phyloP scores from a whole-genome alignment of 2,329 filamentous ascomycete species.

The Tolypocladium pustulatum region DNA sequence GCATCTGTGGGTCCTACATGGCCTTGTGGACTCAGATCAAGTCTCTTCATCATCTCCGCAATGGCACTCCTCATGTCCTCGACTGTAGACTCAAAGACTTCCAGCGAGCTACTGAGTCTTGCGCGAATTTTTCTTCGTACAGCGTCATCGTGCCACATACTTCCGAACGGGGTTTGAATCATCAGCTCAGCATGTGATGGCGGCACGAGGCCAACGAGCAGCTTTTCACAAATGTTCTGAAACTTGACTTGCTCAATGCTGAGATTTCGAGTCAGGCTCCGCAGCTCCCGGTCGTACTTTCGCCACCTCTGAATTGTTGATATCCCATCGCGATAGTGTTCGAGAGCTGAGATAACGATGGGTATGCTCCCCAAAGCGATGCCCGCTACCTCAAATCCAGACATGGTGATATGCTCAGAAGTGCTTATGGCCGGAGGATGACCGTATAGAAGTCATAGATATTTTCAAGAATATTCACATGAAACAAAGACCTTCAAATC shows the following conservation, averaged over 20 bases:
- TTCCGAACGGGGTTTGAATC: conserved; percentile 16
- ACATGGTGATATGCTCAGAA: conserved; percentile 7
- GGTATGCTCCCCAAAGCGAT: conserved; percentile 12
- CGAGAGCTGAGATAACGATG: conserved; percentile 6
- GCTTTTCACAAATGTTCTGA: conserved; percentile 18
- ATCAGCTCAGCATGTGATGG: conserved; percentile 14
- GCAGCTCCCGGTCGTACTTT: conserved; percentile 11
- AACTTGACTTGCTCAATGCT: conserved; percentile 15
- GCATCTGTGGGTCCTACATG: background rate
- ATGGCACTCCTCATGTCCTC: conserved; percentile 13
- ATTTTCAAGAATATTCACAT: background rate
- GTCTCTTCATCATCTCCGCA: conserved; percentile 5
- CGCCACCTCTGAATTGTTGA: conserved; percentile 6
- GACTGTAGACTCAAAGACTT: conserved; percentile 12
- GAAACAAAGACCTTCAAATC: background rate
- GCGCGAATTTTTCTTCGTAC: conserved; percentile 9
- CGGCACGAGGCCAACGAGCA: conserved; percentile 14
- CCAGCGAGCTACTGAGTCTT: conserved; percentile 12
- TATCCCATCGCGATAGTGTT: conserved; percentile 12
- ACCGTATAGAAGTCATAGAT: background rate
- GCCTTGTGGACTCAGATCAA: background rate
- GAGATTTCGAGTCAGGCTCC: conserved; percentile 11
- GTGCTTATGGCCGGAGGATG: background rate
- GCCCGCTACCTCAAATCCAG: conserved; percentile 11
- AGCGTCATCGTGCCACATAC: conserved; percentile 12